phyloP scores from a whole-genome alignment of 2,329 filamentous ascomycete genomes.

The Trichoderma sp. region DNA sequence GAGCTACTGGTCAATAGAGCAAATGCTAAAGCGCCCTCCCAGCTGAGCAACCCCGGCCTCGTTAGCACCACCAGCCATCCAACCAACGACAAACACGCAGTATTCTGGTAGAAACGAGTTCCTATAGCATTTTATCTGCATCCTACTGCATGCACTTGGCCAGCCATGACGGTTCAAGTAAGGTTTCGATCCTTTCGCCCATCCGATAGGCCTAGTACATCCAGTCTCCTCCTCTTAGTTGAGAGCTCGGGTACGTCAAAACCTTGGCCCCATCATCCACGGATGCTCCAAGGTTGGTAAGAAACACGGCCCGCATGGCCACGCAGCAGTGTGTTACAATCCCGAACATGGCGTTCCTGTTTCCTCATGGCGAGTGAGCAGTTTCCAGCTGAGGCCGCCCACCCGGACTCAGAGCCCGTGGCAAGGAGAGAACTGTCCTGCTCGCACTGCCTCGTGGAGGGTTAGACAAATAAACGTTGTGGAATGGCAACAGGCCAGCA shows the following conservation, averaged over 20 bases:
- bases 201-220: background rate
- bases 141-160: background rate
- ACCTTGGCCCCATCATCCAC: background rate
- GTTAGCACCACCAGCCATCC: background rate
- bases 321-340: background rate
- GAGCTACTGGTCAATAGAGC: background rate
- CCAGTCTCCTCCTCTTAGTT: background rate
- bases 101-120: background rate
- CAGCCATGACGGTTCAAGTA: background rate
- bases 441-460: constrained; percentile 13
- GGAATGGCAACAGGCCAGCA: background rate
- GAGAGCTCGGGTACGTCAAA: background rate
- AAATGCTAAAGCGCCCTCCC: background rate
- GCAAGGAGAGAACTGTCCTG: background rate
- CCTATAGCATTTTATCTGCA: background rate
- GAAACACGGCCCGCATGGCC: background rate
- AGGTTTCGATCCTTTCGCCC: background rate
- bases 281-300: background rate
- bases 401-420: background rate
- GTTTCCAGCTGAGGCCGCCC: constrained; percentile 11
- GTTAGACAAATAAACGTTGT: constrained; percentile 8
- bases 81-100: background rate
- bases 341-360: background rate
- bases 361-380: background rate
- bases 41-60: background rate